Conservation (phyloP, 2,329 filamentous ascomycete genomes). For the Plenodomus lindquistii region DNA sequence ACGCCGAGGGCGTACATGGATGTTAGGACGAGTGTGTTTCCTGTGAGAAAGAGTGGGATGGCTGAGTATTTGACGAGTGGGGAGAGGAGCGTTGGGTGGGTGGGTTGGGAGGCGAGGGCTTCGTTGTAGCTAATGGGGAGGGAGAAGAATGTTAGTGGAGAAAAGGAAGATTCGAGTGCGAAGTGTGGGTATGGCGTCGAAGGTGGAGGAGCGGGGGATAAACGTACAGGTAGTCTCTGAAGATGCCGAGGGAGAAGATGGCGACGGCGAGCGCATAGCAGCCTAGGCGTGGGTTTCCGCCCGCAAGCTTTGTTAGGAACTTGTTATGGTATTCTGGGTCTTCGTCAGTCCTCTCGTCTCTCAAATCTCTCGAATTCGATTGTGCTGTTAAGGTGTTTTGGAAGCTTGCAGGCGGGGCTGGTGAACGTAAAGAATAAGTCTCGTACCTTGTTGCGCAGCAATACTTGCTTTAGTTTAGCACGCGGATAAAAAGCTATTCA, state of each 20-base stretch:
- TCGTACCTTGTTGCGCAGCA: slow-evolving; percentile 76
- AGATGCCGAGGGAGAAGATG: slow-evolving; percentile 89
- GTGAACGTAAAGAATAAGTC: background rate
- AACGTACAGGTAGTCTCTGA: slow-evolving; percentile 68
- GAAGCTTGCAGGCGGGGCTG: slow-evolving; percentile 14
- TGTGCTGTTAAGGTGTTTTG: background rate
- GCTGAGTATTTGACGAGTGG: slow-evolving; percentile 65
- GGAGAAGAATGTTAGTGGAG: too few relatives aligned
- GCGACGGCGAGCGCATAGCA: slow-evolving; percentile 87
- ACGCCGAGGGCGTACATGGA: slow-evolving; percentile 92
- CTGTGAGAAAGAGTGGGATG: slow-evolving; percentile 70
- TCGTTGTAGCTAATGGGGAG: slow-evolving; percentile 76
- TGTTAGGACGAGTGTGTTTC: slow-evolving; percentile 83
- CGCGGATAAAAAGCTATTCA: too few relatives aligned
- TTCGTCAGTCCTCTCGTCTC: slow-evolving; percentile 5
- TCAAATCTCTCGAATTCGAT: background rate
- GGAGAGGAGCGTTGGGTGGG: slow-evolving; percentile 71
- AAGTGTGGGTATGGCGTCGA: slow-evolving; percentile 1
- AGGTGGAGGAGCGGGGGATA: background rate
- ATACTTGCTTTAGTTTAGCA: slow-evolving; percentile 58
- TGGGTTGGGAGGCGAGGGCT: slow-evolving; percentile 75
- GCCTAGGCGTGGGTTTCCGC: slow-evolving; percentile 73
- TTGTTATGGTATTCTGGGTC: slow-evolving; percentile 84
- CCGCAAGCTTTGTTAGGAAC: slow-evolving; percentile 82
- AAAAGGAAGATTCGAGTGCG: too few relatives aligned